Base-by-base conservation (phyloP, 306 rosid species). In the Phaseolus lunatus region DNA sequence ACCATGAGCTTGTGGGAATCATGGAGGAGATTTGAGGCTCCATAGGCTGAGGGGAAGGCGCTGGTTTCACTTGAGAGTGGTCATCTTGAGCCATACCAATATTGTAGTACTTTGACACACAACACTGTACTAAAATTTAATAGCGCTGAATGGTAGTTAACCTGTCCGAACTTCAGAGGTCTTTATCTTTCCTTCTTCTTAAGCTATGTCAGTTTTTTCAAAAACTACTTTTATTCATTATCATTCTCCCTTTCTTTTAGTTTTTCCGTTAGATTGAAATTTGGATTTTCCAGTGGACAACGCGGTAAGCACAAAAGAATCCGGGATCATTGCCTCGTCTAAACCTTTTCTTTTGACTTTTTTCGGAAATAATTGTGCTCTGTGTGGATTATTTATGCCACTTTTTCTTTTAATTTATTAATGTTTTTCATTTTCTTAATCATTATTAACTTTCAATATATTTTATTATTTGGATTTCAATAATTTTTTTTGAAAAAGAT, bases 1-100 rank as follows among this genome's bases (percentile, higher is more conserved):
- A 89, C 93, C 96, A 93, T 26, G 96, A 90, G 45, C 87, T 75
- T 44, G 85, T n/a, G 10, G 90, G 81, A 71, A 82, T 81, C 71
- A 62, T 76, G 50, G 86, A 62, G 22, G 96, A 58, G 73, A 67
- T 58, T 37, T 61, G 65, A 35, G 77, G 49, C 58, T 81, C 90
- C 80, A 68, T 64, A 39, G 56, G 16, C 52, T 81, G 68, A 39
- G 31, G 9, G 27, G 68, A 72, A 56, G 66, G 49, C 20, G 58
- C 16, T 19, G 61, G 48, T 18, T 69, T 61, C 1, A 27, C 11
- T 29, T 53, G 48, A 9, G 44, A 9, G 43, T 18, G 3, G 3
- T 70, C 79, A 12, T 43, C 6, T 65, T 33, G 69, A 78, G 81
- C 52, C 86, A 77, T 82, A 9, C 1, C 52, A 35, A 26, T 9